phyloP scores from a whole-genome alignment of 371 early-diverging fungal genomes.

The Choanephora cucurbitarum region DNA sequence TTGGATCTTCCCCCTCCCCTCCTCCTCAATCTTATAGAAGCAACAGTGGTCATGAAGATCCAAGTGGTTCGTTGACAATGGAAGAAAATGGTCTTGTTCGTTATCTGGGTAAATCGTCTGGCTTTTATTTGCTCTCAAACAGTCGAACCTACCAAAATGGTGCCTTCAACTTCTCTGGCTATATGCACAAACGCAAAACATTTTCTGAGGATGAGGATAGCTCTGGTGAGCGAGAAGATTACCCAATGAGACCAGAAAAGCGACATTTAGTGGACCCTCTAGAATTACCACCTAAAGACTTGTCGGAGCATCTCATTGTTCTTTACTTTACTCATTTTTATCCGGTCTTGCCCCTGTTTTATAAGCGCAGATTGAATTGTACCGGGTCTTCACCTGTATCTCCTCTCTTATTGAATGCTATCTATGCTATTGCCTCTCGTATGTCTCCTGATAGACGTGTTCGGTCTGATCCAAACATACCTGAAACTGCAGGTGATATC shows the following conservation, averaged over 20 bases:
- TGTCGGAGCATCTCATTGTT: constrained; percentile 53
- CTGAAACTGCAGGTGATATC: constrained; percentile 48
- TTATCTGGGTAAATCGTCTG: constrained; percentile 51
- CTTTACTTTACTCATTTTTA: constrained; percentile 59
- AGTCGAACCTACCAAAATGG: constrained; percentile 49
- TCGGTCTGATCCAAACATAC: constrained; percentile 31
- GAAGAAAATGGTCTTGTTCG: constrained; percentile 49
- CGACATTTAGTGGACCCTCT: constrained; percentile 23
- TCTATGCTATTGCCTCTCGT: constrained; percentile 53
- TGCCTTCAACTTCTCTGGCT: constrained; percentile 40
- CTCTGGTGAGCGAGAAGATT: constrained; percentile 3
- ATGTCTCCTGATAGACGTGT: constrained; percentile 44
- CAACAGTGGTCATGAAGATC: neutral
- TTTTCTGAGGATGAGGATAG: neutral
- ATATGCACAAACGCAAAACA: constrained; percentile 23
- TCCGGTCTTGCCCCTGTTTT: constrained; percentile 54
- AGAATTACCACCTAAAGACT: constrained; percentile 51
- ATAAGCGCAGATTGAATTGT: constrained; percentile 30
- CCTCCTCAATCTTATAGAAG: constrained; percentile 11
- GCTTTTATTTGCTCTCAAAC: constrained; percentile 43
- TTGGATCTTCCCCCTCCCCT: neutral
- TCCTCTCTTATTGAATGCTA: constrained; percentile 51
- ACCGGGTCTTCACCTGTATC: constrained; percentile 30
- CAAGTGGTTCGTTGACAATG: constrained; percentile 27
- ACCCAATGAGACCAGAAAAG: constrained; percentile 18